Conservation (phyloP, 2,329 filamentous ascomycete species). For the Monilinia aucupariae region DNA sequence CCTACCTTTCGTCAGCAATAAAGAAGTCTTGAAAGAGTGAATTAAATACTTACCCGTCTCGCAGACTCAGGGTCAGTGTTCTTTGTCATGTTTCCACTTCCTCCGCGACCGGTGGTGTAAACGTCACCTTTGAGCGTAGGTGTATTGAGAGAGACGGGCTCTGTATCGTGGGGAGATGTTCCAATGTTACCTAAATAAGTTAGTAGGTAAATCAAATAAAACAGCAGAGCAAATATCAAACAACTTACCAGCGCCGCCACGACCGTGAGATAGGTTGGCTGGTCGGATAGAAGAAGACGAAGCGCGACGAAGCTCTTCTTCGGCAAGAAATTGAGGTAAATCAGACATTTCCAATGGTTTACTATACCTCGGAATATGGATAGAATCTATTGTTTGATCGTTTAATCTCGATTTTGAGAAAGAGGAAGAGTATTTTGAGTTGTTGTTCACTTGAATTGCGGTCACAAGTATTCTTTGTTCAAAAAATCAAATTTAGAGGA, state of each 20-base stretch:
- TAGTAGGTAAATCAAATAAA: slow-evolving; percentile 10
- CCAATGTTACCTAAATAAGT: slow-evolving; percentile 55
- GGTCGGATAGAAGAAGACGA: slow-evolving; percentile 22
- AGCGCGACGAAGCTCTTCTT: slow-evolving; percentile 23
- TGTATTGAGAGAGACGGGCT: slow-evolving; percentile 65
- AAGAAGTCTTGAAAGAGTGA: background rate
- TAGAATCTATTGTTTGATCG: background rate
- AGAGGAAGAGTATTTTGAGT: background rate
- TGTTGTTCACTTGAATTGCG: background rate
- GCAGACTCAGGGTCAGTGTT: slow-evolving; percentile 68
- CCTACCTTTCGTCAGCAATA: slow-evolving; percentile 29
- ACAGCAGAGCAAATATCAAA: background rate
- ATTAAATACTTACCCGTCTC: slow-evolving; percentile 43
- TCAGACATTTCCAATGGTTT: slow-evolving; percentile 24
- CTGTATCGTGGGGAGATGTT: slow-evolving; percentile 44
- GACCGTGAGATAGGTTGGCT: slow-evolving; percentile 54
- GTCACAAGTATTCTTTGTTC: background rate
- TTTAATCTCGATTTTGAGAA: background rate
- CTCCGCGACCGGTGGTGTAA: slow-evolving; percentile 86
- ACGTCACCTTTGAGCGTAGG: slow-evolving; percentile 77
- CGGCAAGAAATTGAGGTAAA: slow-evolving; percentile 21
- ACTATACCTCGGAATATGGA: background rate
- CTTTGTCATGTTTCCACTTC: slow-evolving; percentile 74
- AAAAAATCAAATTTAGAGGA: background rate
- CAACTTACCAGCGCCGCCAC: slow-evolving; percentile 63